Conservation (phyloP, 2,329 filamentous ascomycete species). For the Sclerotinia glacialis region DNA sequence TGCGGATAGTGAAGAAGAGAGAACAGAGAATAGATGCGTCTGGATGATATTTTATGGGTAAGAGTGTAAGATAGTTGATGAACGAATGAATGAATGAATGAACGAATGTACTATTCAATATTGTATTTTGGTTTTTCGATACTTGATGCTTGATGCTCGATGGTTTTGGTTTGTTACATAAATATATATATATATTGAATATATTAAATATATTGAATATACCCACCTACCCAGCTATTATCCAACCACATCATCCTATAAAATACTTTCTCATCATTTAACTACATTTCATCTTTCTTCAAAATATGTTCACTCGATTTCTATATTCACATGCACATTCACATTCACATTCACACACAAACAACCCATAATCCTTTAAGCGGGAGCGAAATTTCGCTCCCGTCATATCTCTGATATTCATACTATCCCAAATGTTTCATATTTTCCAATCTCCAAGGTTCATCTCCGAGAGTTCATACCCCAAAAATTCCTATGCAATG, state of each 20-base stretch:
- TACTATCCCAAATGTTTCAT: not conserved
- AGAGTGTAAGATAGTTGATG: not conserved
- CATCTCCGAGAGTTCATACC: not conserved
- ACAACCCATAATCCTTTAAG: not conserved
- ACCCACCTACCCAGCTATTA: not conserved
- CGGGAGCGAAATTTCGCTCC: not conserved
- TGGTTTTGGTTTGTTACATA: not conserved
- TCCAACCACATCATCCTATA: not conserved
- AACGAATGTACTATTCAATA: not conserved
- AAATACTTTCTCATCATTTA: no score
- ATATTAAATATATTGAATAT: not conserved
- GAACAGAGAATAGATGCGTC: no score
- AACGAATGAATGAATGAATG: not conserved
- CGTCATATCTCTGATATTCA: constrained; percentile 1
- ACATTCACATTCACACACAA: not conserved
- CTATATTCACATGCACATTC: not conserved
- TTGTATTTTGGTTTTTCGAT: not conserved
- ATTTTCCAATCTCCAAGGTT: not conserved
- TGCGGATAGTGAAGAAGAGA: not conserved
- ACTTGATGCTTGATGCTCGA: not conserved
- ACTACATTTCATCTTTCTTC: not conserved
- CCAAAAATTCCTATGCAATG: constrained; percentile 6
- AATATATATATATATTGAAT: no score
- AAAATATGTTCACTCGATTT: not conserved
- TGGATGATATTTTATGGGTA: no score